Percentiles rank a stretch among this genome's conserved stretches.
Conservation (phyloP, 805 yeast species). For the Lipomyces orientalis region DNA sequence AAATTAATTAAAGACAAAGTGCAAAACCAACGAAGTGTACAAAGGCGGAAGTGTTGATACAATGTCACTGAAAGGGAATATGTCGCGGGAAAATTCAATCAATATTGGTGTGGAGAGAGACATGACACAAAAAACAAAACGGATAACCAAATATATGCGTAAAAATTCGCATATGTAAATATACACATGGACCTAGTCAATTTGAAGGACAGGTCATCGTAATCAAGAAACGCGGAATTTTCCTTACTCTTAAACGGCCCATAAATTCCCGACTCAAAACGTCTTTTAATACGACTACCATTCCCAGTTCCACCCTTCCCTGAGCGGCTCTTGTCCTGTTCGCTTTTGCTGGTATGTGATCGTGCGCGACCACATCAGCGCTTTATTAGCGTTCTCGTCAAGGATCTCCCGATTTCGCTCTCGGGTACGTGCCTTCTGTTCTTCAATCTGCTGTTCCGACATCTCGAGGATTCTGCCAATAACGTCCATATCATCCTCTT, state of each 20-base stretch:
- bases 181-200: not conserved
- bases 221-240: no score
- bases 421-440: slow-evolving; percentile 24
- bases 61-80: not conserved
- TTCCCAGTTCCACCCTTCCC: slow-evolving; percentile 35
- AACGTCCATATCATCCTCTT: slow-evolving; percentile 35
- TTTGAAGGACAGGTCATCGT: not conserved
- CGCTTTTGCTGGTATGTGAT: slow-evolving; percentile 23
- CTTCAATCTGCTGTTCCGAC: slow-evolving; percentile 27
- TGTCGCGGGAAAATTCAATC: not conserved
- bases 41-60: not conserved
- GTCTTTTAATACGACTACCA: slow-evolving; percentile 17
- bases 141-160: not conserved
- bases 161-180: not conserved
- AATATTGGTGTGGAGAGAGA: not conserved
- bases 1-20: not conserved
- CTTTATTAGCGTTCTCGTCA: slow-evolving; percentile 29
- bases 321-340: slow-evolving; percentile 28
- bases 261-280: not conserved
- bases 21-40: not conserved
- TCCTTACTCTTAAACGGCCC: no score
- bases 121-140: not conserved
- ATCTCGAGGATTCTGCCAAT: slow-evolving; percentile 28
- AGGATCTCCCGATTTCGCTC: slow-evolving; percentile 23
- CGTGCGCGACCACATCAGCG: slow-evolving; percentile 23